Conservation (phyloP, 495 filamentous ascomycete species). For the Aspergillus incahuasiensis region DNA sequence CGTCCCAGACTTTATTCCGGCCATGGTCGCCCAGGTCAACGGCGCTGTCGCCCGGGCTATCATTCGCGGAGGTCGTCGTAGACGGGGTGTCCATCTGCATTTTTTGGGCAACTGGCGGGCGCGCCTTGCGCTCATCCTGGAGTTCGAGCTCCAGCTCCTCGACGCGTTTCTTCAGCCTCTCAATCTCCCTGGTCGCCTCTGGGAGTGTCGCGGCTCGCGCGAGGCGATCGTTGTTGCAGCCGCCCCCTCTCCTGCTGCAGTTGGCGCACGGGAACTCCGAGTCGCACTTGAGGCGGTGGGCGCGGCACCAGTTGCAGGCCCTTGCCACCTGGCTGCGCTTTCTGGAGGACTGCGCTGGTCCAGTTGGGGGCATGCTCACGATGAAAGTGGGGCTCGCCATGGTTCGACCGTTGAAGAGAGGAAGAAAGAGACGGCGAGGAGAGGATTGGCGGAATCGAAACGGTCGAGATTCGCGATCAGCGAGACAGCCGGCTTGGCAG, state of each 20-base stretch:
- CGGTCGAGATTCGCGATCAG: too few species aligned
- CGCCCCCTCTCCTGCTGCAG: conserved; percentile 31
- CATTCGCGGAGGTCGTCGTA: neutral
- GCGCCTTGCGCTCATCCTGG: neutral
- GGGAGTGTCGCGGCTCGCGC: conserved; percentile 3
- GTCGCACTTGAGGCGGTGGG: conserved; percentile 41
- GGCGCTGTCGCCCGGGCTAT: neutral
- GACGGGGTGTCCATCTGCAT: conserved; percentile 9
- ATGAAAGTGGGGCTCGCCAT: too few species aligned
- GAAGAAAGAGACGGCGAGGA: too few species aligned
- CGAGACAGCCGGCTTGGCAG: too few species aligned
- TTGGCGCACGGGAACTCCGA: conserved; percentile 35
- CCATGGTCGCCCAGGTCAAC: neutral
- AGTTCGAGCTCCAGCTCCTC: conserved; percentile 37
- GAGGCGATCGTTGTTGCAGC: conserved; percentile 34
- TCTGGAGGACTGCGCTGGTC: neutral
- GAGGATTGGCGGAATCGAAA: too few species aligned
- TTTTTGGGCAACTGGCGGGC: neutral
- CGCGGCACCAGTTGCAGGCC: conserved; percentile 42
- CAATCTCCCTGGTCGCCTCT: conserved; percentile 39
- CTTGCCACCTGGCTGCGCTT: conserved; percentile 36
- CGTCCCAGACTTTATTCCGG: conserved; percentile 15
- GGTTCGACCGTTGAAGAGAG: too few species aligned
- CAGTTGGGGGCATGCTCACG: neutral
- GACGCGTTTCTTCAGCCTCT: conserved; percentile 31